Base-by-base conservation (phyloP, 2,329 filamentous ascomycete species). In the Arthroderma uncinatum region DNA sequence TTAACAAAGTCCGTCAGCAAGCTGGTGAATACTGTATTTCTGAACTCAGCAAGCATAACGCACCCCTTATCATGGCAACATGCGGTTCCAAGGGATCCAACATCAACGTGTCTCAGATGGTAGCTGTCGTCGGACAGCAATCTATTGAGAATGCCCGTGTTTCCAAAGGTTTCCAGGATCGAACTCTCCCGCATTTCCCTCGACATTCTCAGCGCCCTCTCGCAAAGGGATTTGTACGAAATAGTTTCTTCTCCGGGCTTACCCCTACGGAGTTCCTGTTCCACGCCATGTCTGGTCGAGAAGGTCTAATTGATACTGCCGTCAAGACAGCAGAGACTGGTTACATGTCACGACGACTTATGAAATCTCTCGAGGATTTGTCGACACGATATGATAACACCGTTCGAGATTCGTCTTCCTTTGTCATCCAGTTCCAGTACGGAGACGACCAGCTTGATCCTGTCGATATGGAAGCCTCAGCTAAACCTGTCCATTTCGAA, bases 91-190 rank as follows among this genome's bases (percentile, higher is more conserved):
- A 98, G 72, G 93, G 93, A 69, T 95, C 90, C 4, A 87, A 89
- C 65, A 94, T 98, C 77, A 98, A 98, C 78, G 93, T 98, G 34
- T 93, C 93, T 7, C 93, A 98, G 76, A 98, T 98, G 93, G 87
- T 97, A 69, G 92, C 93, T 57, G 84, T 91, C 59, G 93, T 98
- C 68, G 93, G 93, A 54, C 93, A 98, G 73, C 93, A 98, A 65
- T 96, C 97, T 81, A 97, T 98, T 66, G 87, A 87, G 59, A 89
- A 90, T 53, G 83, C 87, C 67, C 91, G 93, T 81, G 91, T 98
- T 33, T 82, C 89, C 47, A 89, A 98, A 72, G 93, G 93, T 5
- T 98, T 98, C 74, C 92, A 97, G 69, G 92, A 97, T 71, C 84
- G 93, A 66, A 96, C 86, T 57, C 73, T 98, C 56, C 93, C 93